These are phyloP conservation scores for Hypoxylon sp. DNA, from an alignment of 2,329 filamentous ascomycete species.

Conservation along the genomic window DNA sequence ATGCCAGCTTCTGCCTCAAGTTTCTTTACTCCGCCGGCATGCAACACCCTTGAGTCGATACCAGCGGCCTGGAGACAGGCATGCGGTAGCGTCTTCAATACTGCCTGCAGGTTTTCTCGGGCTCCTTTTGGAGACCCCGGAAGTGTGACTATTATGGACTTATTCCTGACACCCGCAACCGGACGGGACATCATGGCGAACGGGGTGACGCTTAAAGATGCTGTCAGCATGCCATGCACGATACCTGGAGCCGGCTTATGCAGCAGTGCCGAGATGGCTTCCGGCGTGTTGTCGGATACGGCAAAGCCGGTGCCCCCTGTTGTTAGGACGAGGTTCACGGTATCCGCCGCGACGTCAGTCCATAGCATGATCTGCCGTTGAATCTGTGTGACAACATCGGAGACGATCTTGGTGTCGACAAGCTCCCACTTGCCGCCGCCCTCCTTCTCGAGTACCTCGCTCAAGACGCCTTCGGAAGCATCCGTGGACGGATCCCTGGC, in stretches of 20 bases:
- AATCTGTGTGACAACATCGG: slow-evolving; percentile 78
- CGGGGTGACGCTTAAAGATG: slow-evolving; percentile 85
- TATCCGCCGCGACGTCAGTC: slow-evolving; percentile 69
- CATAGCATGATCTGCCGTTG: slow-evolving; percentile 75
- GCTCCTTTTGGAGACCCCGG: slow-evolving; percentile 96
- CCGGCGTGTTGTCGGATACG: slow-evolving; percentile 83
- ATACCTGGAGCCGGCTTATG: slow-evolving; percentile 88
- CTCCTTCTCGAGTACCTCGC: slow-evolving; percentile 71
- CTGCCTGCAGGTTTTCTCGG: slow-evolving; percentile 87
- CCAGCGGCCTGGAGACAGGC: slow-evolving; percentile 92
- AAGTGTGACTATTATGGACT: slow-evolving; percentile 83
- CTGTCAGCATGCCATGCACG: slow-evolving; percentile 92
- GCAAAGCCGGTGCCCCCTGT: slow-evolving; percentile 96
- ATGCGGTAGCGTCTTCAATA: slow-evolving; percentile 91
- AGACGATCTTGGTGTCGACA: slow-evolving; percentile 74
- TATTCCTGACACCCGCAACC: slow-evolving; percentile 84
- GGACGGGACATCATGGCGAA: slow-evolving; percentile 98
- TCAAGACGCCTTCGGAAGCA: slow-evolving; percentile 71
- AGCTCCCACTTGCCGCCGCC: slow-evolving; percentile 77
- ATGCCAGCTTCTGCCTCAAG: slow-evolving; percentile 85
- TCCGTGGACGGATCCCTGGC: slow-evolving; percentile 81
- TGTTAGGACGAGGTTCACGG: slow-evolving; percentile 80
- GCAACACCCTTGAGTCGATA: slow-evolving; percentile 78
- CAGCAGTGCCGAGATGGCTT: slow-evolving; percentile 81
- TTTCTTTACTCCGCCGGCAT: slow-evolving; percentile 81